A percentile compares a stretch with the other conserved stretches of the same genome.
Conservation (phyloP, 2,329 filamentous ascomycete species). For the Aspergillus tanneri region DNA sequence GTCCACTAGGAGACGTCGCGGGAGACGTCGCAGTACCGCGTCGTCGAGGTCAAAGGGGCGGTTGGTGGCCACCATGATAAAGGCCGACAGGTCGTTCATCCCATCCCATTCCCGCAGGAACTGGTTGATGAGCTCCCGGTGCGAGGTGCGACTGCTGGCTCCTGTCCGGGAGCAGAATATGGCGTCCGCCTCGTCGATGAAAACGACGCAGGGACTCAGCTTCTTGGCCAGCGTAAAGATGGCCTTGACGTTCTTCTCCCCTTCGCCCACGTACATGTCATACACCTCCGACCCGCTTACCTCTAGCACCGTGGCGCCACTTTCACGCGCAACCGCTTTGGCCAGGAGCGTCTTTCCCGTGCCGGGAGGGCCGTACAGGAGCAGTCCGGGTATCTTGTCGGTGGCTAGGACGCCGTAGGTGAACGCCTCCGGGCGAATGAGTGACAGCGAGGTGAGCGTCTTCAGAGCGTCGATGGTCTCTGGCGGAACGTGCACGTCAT, state of each 20-base stretch:
- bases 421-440: conserved; percentile 90
- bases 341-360: conserved; percentile 64
- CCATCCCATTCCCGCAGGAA: conserved; percentile 97
- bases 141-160: conserved; percentile 64
- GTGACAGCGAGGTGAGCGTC: conserved; percentile 81
- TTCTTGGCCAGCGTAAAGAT: conserved; percentile 91
- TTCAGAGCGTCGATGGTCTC: conserved; percentile 86
- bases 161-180: conserved; percentile 74
- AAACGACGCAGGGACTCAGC: conserved; percentile 86
- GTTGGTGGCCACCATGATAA: conserved; percentile 98
- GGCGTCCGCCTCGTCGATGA: conserved; percentile 95
- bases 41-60: conserved; percentile 87
- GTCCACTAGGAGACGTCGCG: conserved; percentile 50
- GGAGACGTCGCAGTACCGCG: conserved; percentile 52
- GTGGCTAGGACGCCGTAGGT: conserved; percentile 88
- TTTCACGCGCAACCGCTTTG: conserved; percentile 65
- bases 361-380: conserved; percentile 80
- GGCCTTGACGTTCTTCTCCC: conserved; percentile 92
- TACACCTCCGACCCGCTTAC: conserved; percentile 89
- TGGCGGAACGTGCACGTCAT: conserved; percentile 76
- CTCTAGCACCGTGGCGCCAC: conserved; percentile 71
- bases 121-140: conserved; percentile 92
- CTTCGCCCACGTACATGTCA: conserved; percentile 94
- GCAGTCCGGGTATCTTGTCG: conserved; percentile 84
- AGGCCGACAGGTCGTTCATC: conserved; percentile 76